phyloP scores from a whole-genome alignment of 805 yeast species.

The Brettanomyces naardenensis region DNA sequence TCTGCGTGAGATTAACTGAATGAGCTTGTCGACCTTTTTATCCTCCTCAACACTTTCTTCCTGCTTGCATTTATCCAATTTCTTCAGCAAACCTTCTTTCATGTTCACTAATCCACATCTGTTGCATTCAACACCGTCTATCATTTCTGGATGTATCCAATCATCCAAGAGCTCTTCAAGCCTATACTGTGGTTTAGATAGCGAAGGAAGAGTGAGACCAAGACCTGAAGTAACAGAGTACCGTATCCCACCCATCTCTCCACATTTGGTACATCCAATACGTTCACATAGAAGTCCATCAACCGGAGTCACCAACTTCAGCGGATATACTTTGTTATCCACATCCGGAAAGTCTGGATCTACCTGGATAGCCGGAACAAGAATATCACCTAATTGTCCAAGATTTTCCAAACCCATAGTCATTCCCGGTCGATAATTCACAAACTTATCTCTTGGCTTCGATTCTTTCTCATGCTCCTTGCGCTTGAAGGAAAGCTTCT shows the following conservation, averaged over 20 bases:
- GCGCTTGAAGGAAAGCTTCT: constrained; percentile 6
- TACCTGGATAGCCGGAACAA: constrained; percentile 67
- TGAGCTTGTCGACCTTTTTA: constrained; percentile 15
- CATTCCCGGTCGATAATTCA: constrained; percentile 21
- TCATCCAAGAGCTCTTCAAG: constrained; percentile 49
- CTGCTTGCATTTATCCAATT: constrained; percentile 21
- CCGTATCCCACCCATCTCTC: constrained; percentile 89
- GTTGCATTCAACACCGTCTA: constrained; percentile 91
- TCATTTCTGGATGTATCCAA: constrained; percentile 75
- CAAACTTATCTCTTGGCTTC: constrained; percentile 22
- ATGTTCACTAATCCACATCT: constrained; percentile 76
- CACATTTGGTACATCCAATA: constrained; percentile 85
- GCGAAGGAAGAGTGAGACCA: constrained; percentile 57
- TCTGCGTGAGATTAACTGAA: constrained; percentile 34
- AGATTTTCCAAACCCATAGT: constrained; percentile 34
- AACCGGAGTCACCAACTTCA: constrained; percentile 73
- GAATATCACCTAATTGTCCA: constrained; percentile 57
- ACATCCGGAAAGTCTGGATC: constrained; percentile 55
- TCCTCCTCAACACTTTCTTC: constrained; percentile 7
- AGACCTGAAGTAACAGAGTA: constrained; percentile 71
- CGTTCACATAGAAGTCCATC: constrained; percentile 87
- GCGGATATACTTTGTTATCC: constrained; percentile 38
- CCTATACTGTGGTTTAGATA: constrained; percentile 32
- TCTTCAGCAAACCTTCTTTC: constrained; percentile 36
- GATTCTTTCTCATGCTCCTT: constrained; percentile 12